Conservation (phyloP, 768 basidiomycete species). For the Mycena capillaripes region DNA sequence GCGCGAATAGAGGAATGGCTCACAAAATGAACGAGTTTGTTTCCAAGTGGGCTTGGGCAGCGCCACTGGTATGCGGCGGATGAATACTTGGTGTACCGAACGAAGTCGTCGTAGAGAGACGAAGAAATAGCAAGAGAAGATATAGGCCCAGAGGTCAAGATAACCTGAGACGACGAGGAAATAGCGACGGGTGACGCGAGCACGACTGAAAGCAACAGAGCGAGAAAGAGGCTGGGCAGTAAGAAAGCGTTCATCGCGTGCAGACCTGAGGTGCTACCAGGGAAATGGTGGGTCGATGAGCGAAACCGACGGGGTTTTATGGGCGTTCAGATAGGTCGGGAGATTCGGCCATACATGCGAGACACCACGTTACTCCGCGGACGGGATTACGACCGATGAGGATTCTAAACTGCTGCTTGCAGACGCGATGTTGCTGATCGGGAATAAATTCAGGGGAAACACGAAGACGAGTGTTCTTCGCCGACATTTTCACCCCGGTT, state of each 20-base stretch:
- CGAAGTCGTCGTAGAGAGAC: conserved; percentile 49
- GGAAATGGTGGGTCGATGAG: too few species aligned
- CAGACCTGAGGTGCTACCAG: neutral
- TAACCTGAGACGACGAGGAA: neutral
- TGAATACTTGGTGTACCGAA: conserved; percentile 56
- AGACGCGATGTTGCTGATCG: too few species aligned
- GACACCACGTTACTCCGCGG: too few species aligned
- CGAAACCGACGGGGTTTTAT: too few species aligned
- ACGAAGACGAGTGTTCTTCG: too few species aligned
- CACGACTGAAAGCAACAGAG: neutral
- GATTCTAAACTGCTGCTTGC: too few species aligned
- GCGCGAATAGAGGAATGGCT: neutral
- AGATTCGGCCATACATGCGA: too few species aligned
- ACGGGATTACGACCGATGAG: too few species aligned
- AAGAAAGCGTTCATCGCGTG: conserved; percentile 4
- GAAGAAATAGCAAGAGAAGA: neutral
- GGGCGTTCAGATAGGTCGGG: too few species aligned
- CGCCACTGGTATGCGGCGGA: conserved; percentile 55
- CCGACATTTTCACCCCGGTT: too few species aligned
- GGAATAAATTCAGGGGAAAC: too few species aligned
- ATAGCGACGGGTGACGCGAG: neutral
- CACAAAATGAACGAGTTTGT: conserved; percentile 49
- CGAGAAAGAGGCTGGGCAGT: neutral
- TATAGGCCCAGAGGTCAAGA: neutral
- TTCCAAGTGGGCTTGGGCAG: conserved; percentile 57